These are phyloP conservation scores for Mrakiaceae sp. DNA, from an alignment of 1,284 basidiomycete genomes.

Conservation along the genomic window DNA sequence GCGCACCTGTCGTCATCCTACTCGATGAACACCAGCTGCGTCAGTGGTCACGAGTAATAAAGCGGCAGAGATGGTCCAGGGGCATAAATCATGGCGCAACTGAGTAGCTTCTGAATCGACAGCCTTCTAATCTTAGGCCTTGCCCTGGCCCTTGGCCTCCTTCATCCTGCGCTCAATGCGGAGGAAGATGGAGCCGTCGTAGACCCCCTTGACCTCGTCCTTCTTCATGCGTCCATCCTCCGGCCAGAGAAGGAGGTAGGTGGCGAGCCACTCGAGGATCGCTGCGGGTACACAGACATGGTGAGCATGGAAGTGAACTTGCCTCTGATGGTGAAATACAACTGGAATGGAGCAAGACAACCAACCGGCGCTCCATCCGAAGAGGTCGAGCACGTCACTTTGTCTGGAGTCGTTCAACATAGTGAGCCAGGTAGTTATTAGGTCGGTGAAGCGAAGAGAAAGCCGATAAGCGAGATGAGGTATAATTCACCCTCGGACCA, in stretches of 20 bases:
- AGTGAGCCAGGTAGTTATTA: too few species aligned
- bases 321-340: not conserved
- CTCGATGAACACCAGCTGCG: too few species aligned
- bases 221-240: conserved; percentile 43
- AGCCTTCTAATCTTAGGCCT: too few species aligned
- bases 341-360: not conserved
- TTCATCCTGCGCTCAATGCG: too few species aligned
- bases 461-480: not conserved
- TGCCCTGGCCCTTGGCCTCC: too few species aligned
- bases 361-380: conserved; percentile 1
- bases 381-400: conserved; percentile 5
- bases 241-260: conserved; percentile 8
- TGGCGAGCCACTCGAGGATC: conserved; percentile 6
- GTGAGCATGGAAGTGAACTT: not conserved
- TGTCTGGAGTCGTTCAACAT: not conserved
- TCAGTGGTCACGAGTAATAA: too few species aligned
- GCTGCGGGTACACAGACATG: not conserved
- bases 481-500: not conserved
- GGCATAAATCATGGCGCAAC: too few species aligned
- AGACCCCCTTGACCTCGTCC: conserved; percentile 62
- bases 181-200: conserved; percentile 37
- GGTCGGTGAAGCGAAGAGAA: not conserved
- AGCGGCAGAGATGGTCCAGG: too few species aligned
- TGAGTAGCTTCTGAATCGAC: too few species aligned
- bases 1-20: too few species aligned